These are phyloP conservation scores for Mucor saturninus DNA, from an alignment of 371 early-diverging fungal species.

Conservation along the genomic window DNA sequence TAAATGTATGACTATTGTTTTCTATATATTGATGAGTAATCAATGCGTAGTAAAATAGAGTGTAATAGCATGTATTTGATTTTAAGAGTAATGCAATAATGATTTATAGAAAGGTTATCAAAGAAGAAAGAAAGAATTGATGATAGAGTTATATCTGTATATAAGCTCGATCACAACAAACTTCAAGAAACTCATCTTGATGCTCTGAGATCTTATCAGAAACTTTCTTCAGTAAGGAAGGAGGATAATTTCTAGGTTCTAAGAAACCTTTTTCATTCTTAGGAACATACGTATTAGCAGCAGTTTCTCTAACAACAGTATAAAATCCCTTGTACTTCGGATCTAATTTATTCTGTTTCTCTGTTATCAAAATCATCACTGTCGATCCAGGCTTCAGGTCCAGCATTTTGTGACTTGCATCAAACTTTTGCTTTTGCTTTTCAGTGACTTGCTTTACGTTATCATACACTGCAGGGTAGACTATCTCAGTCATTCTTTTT, in stretches of 20 bases:
- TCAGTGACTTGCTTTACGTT: neutral
- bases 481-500: slow-evolving; percentile 23
- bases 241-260: slow-evolving; percentile 13
- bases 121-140: too few species aligned
- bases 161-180: too few species aligned
- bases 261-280: slow-evolving; percentile 14
- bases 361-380: slow-evolving; percentile 7
- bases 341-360: slow-evolving; percentile 6
- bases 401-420: slow-evolving; percentile 11
- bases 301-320: slow-evolving; percentile 22
- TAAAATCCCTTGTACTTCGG: slow-evolving; percentile 21
- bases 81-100: too few species aligned
- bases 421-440: slow-evolving; percentile 5
- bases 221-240: slow-evolving; percentile 17
- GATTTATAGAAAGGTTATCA: too few species aligned
- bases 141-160: too few species aligned
- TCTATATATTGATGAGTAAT: too few species aligned
- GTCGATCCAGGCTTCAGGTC: slow-evolving; percentile 5
- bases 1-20: too few species aligned
- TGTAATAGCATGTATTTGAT: too few species aligned
- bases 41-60: too few species aligned
- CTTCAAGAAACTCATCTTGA: slow-evolving; percentile 5
- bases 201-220: neutral
- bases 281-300: slow-evolving; percentile 22
- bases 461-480: slow-evolving; percentile 27